A percentile compares a stretch with the other conserved stretches of the same genome.
Evolutionary conservation across 2,329 filamentous ascomycete genomes (phyloP).

Genomic region (Fusarium coffeatum): DNA sequence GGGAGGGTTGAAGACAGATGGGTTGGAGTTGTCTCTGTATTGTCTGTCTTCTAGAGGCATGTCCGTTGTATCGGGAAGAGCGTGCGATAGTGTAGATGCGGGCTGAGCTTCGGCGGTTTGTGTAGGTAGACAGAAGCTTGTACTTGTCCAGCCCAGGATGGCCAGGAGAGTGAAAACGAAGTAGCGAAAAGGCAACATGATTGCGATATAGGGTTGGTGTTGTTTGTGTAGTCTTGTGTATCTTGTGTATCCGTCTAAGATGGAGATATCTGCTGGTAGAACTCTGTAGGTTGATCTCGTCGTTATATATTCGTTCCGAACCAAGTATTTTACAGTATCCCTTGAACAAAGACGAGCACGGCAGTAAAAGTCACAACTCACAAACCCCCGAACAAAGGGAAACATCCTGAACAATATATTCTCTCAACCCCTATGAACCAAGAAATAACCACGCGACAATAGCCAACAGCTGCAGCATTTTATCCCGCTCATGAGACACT

Average conservation of each 20-base stretch:
- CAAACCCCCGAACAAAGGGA: not conserved
- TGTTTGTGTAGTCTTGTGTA: not conserved
- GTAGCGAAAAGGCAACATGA: conserved; percentile 11
- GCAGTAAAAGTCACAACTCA: conserved; percentile 17
- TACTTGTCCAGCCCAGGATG: conserved; percentile 12
- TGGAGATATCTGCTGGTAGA: not conserved
- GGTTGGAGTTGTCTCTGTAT: conserved; percentile 32
- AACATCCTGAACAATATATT: conserved; percentile 29
- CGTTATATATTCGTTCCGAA: conserved; percentile 23
- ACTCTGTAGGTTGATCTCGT: conserved; percentile 2
- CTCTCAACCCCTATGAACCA: conserved; percentile 13
- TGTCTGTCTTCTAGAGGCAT: conserved; percentile 22
- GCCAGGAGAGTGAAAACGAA: conserved; percentile 16
- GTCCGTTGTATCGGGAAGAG: conserved; percentile 11
- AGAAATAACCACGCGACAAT: conserved; percentile 19
- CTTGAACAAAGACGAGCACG: conserved; percentile 30
- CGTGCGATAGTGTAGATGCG: conserved; percentile 8
- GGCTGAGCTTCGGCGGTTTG: conserved; percentile 25
- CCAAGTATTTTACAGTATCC: conserved; percentile 8
- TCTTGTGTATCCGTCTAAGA: not conserved
- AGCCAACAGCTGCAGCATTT: conserved; percentile 22
- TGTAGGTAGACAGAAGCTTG: conserved; percentile 27
- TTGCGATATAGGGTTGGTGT: not conserved
- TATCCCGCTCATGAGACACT: conserved; percentile 32
- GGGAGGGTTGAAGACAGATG: conserved; percentile 46